Percentiles rank a stretch among this genome's conserved stretches.
Evolutionary conservation across 768 basidiomycete species (phyloP).

Genomic region (Sporobolomyces roseus): DNA sequence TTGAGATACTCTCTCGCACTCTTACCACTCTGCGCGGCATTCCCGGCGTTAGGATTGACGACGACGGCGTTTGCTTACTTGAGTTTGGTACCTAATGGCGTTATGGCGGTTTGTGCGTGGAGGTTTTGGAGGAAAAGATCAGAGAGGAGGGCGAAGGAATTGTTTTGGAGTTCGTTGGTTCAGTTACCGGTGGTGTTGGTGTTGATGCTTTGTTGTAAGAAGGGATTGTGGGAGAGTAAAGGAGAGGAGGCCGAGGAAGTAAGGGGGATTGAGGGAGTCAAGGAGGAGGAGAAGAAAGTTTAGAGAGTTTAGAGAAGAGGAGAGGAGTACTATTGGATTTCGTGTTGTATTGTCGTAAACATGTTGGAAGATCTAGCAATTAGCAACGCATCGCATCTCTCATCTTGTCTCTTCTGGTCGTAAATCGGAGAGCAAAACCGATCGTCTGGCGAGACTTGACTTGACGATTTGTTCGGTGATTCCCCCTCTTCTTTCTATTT

Average conservation of each 20-base stretch:
- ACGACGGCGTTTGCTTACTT: constrained; percentile 82
- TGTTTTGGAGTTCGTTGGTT: constrained; percentile 81
- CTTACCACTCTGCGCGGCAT: constrained; percentile 69
- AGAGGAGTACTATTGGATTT: not conserved
- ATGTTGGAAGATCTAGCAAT: not conserved
- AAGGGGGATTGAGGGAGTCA: not conserved
- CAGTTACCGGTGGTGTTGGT: constrained; percentile 83
- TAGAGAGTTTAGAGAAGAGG: not conserved
- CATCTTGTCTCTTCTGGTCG: not conserved
- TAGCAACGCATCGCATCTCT: not conserved
- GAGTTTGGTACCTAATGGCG: constrained; percentile 66
- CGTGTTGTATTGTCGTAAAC: not conserved
- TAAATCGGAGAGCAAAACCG: too few species aligned
- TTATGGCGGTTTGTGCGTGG: constrained; percentile 67
- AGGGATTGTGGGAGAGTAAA: constrained; percentile 54
- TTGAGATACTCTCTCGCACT: constrained; percentile 76
- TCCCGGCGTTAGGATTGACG: constrained; percentile 84
- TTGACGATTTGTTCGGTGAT: not conserved
- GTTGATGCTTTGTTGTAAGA: constrained; percentile 93
- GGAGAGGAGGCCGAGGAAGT: constrained; percentile 10
- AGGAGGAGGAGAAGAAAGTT: constrained; percentile 1
- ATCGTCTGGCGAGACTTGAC: too few species aligned
- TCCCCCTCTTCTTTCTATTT: too few species aligned
- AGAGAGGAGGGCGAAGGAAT: constrained; percentile 54
- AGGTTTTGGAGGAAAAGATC: constrained; percentile 65